Percentiles rank a stretch among this genome's conserved stretches.
phyloP scores from a whole-genome alignment of 345 rosid genomes.

The Eucalyptus pauciflora region DNA sequence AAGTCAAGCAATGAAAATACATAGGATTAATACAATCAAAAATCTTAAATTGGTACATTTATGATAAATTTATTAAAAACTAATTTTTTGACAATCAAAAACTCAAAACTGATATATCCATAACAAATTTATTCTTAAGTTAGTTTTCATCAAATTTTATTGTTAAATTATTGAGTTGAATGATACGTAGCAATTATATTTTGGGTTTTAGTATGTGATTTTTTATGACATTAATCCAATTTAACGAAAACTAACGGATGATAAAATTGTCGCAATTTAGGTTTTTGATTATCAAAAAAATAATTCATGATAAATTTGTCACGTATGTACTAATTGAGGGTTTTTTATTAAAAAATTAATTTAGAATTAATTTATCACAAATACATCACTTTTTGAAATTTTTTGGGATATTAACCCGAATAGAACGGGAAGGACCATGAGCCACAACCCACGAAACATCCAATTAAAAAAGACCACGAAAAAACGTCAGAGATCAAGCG shows the following conservation, averaged over 20 bases:
- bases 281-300: too few species aligned
- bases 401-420: not conserved
- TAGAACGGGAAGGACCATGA: too few species aligned
- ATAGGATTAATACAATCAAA: accelerated
- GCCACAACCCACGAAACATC: not conserved
- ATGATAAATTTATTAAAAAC: accelerated
- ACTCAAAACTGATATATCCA: accelerated
- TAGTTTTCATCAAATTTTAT: too few species aligned
- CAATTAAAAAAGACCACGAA: not conserved
- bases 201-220: accelerated
- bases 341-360: too few species aligned
- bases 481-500: not conserved
- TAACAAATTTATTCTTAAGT: accelerated
- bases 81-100: too few species aligned
- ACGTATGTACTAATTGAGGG: accelerated
- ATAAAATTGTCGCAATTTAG: too few species aligned
- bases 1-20: not conserved
- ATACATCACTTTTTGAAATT: too few species aligned
- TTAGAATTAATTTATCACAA: too few species aligned
- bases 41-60: accelerated
- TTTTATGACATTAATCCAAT: accelerated
- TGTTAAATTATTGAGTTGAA: accelerated
- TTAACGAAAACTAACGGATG: accelerated
- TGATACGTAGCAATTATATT: accelerated
- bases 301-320: too few species aligned